These are phyloP conservation scores for Solanum habrochaites DNA, from an alignment of 257 asterid species.

Conservation along the genomic window DNA sequence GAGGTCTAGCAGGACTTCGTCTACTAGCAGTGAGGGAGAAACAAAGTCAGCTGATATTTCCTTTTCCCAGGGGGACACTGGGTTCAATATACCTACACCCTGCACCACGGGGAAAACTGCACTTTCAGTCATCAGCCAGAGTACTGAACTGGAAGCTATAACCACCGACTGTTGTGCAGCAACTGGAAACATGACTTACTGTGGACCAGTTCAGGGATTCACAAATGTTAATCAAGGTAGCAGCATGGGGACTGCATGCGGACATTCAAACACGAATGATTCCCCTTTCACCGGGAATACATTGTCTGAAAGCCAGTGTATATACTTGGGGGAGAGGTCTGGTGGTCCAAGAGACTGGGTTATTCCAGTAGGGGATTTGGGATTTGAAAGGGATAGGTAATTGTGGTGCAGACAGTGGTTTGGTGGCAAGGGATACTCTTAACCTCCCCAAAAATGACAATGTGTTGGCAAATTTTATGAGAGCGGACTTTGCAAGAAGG, in stretches of 20 bases:
- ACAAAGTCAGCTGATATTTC: neutral
- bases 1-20: conserved; percentile 13
- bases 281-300: conserved; percentile 30
- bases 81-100: conserved; percentile 23
- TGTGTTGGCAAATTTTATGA: conserved; percentile 74
- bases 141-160: conserved; percentile 24
- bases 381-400: conserved; percentile 51
- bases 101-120: conserved; percentile 14
- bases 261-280: conserved; percentile 27
- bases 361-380: conserved; percentile 40
- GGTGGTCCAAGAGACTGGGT: conserved; percentile 57
- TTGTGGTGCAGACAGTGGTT: conserved; percentile 37
- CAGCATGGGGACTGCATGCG: conserved; percentile 33
- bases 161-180: conserved; percentile 40
- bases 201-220: conserved; percentile 51
- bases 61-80: neutral
- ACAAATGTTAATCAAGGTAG: conserved; percentile 37
- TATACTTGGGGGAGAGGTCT: conserved; percentile 51
- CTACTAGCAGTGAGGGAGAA: conserved; percentile 11
- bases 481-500: conserved; percentile 80
- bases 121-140: conserved; percentile 14
- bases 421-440: conserved; percentile 40
- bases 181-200: conserved; percentile 55
- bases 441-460: conserved; percentile 56
- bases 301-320: conserved; percentile 59